Conservation (phyloP, 345 rosid genomes). For the Gynandropsis gynandra region DNA sequence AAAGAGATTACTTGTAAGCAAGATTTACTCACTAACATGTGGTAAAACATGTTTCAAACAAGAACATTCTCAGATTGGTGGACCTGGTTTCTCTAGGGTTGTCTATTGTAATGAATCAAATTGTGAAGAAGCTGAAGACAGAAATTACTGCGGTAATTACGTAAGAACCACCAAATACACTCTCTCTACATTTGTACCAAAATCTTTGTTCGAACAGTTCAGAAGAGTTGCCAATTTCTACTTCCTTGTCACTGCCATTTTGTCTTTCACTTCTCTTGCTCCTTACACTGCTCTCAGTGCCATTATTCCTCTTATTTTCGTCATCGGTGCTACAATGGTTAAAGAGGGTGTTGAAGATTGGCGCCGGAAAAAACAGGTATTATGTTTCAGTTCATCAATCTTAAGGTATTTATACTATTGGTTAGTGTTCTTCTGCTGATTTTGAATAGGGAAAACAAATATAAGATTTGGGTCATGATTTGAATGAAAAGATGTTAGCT, state of each 20-base stretch:
- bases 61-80: constrained; percentile 71
- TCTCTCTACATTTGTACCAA: constrained; percentile 65
- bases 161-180: constrained; percentile 78
- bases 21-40: constrained; percentile 54
- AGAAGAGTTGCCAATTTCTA: constrained; percentile 88
- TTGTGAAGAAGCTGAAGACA: constrained; percentile 44
- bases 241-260: constrained; percentile 63
- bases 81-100: constrained; percentile 79
- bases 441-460: no score
- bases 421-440: no score
- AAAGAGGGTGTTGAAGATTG: constrained; percentile 92
- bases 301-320: constrained; percentile 62
- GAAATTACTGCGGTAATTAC: constrained; percentile 50
- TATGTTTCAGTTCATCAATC: no score
- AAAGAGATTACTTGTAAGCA: constrained; percentile 52
- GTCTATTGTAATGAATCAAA: constrained; percentile 75
- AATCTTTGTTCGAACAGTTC: constrained; percentile 91
- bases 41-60: constrained; percentile 47
- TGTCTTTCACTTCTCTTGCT: constrained; percentile 67
- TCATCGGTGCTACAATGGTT: constrained; percentile 69
- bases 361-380: constrained; percentile 77
- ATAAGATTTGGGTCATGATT: no score
- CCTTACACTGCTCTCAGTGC: constrained; percentile 67
- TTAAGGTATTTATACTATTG: no score
- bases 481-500: no score